Evolutionary conservation across 805 yeast species (phyloP), one percentile per base, ranked within the genome.

Genomic region (Vanderwaltozyma yarrowii): DNA sequence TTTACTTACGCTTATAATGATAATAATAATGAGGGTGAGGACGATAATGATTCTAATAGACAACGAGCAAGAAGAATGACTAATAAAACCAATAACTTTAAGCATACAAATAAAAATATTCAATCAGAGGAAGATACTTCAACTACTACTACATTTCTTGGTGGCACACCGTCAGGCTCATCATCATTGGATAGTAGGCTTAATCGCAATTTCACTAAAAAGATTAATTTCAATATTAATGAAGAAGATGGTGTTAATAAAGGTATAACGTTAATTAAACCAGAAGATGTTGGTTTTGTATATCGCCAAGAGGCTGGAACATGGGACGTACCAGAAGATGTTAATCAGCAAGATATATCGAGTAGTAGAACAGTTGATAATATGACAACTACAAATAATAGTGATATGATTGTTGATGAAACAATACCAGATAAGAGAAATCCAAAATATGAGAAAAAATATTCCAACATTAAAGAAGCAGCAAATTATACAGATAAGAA

Each of bases 241-340:
- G 23, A 32, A 5, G 14, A 18, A 3, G 14, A 19, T 10, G 14
- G 5, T 10, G 8, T 12, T 15, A 30, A 38, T 19, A 35, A 37
- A 8, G 43, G 38, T 4, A 38, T 47, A 23, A 45, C 44, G 32
- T 38, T 52, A 17, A 50, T 50, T 21, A 47, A 51, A 18, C 57
- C 57, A 9, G 54, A 52, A 37, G 55, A 47, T 33, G 46, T 51
- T 32, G 57, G 57, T 2, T 43, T 49, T 29, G 49, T 52, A 15
- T 52, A 49, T 33, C 45, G 46, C 32, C 47, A 50, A 31, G 43
- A 43, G 19, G 46, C 44, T 25, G 57, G 57, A 9, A 49, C 49
- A 11, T 52, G 57, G 57, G 51, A 49, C 25, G 47, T 45, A 33
- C 54, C 52, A 4, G 19, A 26, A 11, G 20, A 26, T 13, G 31